Conservation (phyloP, 1,139 yeast species). For the Yarrowia galli region DNA sequence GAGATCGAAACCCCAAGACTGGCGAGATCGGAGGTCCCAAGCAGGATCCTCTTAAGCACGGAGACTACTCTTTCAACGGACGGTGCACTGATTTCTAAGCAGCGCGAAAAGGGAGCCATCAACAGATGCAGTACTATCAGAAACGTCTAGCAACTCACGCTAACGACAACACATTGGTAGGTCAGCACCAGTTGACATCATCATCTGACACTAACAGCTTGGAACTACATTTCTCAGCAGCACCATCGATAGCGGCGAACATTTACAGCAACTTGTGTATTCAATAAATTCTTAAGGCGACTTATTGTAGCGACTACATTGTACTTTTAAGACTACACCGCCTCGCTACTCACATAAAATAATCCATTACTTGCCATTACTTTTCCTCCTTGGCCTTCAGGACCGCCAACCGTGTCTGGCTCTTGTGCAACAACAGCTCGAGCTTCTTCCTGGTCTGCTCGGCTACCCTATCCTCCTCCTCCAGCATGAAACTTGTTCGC, state of each 20-base stretch:
- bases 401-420: neutral
- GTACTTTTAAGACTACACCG: too few species aligned
- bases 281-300: neutral
- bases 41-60: slow-evolving; percentile 92
- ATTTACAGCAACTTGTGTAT: neutral
- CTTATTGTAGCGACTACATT: too few species aligned
- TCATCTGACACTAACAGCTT: too few species aligned
- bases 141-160: too few species aligned
- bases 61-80: slow-evolving; percentile 95
- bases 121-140: too few species aligned
- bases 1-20: slow-evolving; percentile 88
- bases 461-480: slow-evolving; percentile 16
- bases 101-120: too few species aligned
- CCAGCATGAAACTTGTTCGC: slow-evolving; percentile 21
- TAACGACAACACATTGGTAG: too few species aligned
- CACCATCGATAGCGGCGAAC: too few species aligned
- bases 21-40: slow-evolving; percentile 99
- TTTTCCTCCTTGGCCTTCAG: slow-evolving; percentile 10
- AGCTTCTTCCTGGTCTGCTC: slow-evolving; percentile 14
- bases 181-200: too few species aligned
- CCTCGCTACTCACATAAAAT: too few species aligned
- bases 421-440: neutral
- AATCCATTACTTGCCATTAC: neutral
- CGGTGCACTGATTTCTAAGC: slow-evolving; percentile 90
- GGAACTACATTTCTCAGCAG: too few species aligned